A percentile compares a stretch with the other conserved stretches of the same genome.
Evolutionary conservation across 176 grass and related monocot genomes (phyloP).

Genomic region (Alloteropsis semialata): DNA sequence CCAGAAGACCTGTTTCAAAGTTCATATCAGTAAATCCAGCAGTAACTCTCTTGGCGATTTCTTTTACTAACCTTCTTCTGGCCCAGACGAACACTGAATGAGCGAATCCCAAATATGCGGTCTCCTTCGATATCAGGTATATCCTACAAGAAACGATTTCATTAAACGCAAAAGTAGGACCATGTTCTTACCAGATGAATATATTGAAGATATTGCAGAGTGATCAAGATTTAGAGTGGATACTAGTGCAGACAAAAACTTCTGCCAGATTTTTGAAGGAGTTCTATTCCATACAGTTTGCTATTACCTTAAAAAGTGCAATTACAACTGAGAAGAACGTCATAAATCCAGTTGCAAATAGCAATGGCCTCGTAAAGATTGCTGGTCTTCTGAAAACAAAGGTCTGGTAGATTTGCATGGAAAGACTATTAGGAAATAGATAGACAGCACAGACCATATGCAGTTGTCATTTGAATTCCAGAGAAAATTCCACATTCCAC

Average conservation of each 20-base stretch:
- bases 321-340: conserved; percentile 99
- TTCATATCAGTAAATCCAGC: conserved; percentile 26
- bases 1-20: conserved; percentile 80
- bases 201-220: not conserved
- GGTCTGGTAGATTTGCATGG: conserved; percentile 50
- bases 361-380: conserved; percentile 65
- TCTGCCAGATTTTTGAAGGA: not conserved
- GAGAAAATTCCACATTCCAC: not conserved
- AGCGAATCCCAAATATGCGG: conserved; percentile 85
- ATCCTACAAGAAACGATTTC: conserved; percentile 52
- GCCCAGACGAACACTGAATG: conserved; percentile 80
- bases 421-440: conserved; percentile 16
- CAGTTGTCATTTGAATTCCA: conserved; percentile 15
- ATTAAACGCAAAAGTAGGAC: not conserved
- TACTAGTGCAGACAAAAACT: not conserved
- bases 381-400: conserved; percentile 85
- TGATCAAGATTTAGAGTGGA: not conserved
- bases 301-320: conserved; percentile 93
- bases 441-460: not conserved
- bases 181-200: not conserved
- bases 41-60: not conserved
- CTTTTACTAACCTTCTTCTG: conserved; percentile 67
- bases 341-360: conserved; percentile 98
- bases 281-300: not conserved
- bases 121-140: conserved; percentile 97